Conservation (phyloP, 2,329 filamentous ascomycete genomes). For the Aureobasidium sp. region DNA sequence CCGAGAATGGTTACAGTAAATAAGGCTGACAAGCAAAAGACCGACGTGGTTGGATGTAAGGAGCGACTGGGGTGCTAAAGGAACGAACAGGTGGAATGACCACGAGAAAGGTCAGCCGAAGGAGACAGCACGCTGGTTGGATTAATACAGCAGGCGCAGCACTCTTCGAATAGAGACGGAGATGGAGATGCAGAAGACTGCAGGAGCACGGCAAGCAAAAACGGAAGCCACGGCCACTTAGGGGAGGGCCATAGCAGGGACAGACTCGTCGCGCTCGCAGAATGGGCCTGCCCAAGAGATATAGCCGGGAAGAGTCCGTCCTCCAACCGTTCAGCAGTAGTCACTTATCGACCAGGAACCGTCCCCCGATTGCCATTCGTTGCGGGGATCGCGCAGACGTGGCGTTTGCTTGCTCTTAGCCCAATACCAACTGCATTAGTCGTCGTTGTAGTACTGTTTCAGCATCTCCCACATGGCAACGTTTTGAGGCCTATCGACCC, state of each 20-base stretch:
- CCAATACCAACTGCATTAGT: slow-evolving; percentile 11
- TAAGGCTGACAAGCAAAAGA: neutral
- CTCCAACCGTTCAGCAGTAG: neutral
- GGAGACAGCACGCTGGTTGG: neutral
- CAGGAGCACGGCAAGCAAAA: neutral
- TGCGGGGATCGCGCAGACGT: slow-evolving; percentile 6
- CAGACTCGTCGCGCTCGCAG: neutral
- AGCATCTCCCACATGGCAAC: slow-evolving; percentile 8
- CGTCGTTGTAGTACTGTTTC: slow-evolving; percentile 11
- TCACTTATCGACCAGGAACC: neutral
- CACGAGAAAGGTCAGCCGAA: neutral
- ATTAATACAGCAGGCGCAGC: neutral
- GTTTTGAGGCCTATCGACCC: neutral
- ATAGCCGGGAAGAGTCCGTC: slow-evolving; percentile 7
- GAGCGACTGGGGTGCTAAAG: neutral
- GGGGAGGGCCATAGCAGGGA: neutral
- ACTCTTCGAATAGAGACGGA: neutral
- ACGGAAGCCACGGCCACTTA: neutral
- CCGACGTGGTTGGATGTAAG: neutral
- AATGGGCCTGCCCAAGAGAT: slow-evolving; percentile 5
- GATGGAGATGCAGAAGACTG: neutral
- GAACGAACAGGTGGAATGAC: neutral
- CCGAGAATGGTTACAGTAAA: neutral
- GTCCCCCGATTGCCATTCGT: neutral
- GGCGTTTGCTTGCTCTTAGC: slow-evolving; percentile 12